Conservation (phyloP, 2,329 filamentous ascomycete species). For the Penicillium sp. region DNA sequence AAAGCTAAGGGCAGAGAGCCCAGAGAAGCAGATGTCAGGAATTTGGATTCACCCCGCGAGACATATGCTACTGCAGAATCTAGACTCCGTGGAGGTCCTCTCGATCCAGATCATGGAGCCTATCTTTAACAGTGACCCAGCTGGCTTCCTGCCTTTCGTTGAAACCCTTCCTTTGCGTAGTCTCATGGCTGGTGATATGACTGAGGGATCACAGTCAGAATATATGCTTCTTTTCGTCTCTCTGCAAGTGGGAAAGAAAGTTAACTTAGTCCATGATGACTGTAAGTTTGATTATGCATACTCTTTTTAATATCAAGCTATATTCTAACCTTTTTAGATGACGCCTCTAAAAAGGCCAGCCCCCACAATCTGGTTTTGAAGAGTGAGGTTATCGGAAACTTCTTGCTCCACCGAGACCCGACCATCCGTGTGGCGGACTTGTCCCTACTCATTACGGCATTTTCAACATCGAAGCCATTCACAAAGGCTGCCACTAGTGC, state of each 20-base stretch:
- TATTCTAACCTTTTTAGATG: conserved; percentile 26
- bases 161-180: conserved; percentile 55
- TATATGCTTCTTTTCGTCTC: conserved; percentile 64
- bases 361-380: conserved; percentile 31
- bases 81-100: conserved; percentile 36
- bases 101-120: conserved; percentile 39
- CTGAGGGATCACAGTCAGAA: conserved; percentile 51
- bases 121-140: conserved; percentile 34
- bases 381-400: conserved; percentile 36
- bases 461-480: conserved; percentile 71
- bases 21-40: conserved; percentile 16
- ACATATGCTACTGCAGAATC: conserved; percentile 37
- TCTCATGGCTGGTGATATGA: conserved; percentile 48
- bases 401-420: conserved; percentile 52
- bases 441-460: conserved; percentile 74
- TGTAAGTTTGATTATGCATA: conserved; percentile 42
- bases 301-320: neutral
- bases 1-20: conserved; percentile 24
- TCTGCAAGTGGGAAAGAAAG: conserved; percentile 70
- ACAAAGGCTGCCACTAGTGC: conserved; percentile 61
- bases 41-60: conserved; percentile 41
- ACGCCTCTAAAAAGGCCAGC: conserved; percentile 21
- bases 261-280: conserved; percentile 68
- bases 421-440: conserved; percentile 76
- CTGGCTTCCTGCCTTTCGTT: conserved; percentile 52